Evolutionary conservation across 805 yeast species (phyloP), one percentile per base, ranked within the genome.

Genomic region (Candida nanaspora): DNA sequence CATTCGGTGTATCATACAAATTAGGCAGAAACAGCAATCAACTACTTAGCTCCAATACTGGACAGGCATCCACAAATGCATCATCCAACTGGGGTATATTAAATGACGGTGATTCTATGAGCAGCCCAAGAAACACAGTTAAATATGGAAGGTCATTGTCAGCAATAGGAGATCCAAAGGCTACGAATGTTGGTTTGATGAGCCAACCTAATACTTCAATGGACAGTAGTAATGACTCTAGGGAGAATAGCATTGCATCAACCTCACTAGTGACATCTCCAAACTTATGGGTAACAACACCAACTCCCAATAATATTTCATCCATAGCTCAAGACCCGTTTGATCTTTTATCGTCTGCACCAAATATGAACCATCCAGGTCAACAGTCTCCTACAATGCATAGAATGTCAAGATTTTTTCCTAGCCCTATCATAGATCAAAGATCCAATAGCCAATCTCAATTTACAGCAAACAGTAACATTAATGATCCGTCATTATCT

Each of bases 391-490:
- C 59, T 9, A 45, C 43, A 6, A 42, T 46, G 28, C 49, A 48
- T 29, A 43, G 62, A 18, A 55, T 56, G 51, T 57, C 66, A 4
- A 44, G 67, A 21, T 62, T 62, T 38, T 62, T 62, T 39, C 68
- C 68, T 3, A 57, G 62, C 27, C 66, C 66, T 3, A 38, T 47
- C 4, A 29, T 45, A 7, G 61, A 55, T 19, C 55, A 50, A 18
- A 45, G 46, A 10, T 40, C 21, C 3, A 29, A 25, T 22, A 30
- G 23, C 18, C 33, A 39, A n/a, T 25, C 37, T 4, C 36, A 20
- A 20, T 33, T 33, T n/a, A n/a, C n/a, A n/a, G n/a, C n/a, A n/a
- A n/a, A n/a, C n/a, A n/a, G n/a, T n/a, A n/a, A n/a, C 15, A 44
- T 33, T 32, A 48, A 40, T n/a, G 13, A 15, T 9, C 16, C 20